phyloP scores from a whole-genome alignment of 1,139 yeast genomes.

The Zygotorulaspora mrakii region DNA sequence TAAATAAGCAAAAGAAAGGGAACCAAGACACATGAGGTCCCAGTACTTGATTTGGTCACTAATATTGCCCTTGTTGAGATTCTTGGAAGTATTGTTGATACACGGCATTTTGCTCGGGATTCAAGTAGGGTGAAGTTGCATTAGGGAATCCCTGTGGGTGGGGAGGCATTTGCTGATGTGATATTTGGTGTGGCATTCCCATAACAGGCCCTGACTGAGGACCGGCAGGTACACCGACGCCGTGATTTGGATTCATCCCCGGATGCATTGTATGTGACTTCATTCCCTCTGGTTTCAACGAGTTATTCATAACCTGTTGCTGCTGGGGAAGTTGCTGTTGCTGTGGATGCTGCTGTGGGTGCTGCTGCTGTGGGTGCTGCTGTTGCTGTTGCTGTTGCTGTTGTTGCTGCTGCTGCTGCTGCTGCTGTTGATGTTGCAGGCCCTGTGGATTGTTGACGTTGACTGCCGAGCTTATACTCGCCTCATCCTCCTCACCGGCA shows the following conservation, averaged over 20 bases:
- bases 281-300: constrained; percentile 14
- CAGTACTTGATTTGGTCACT: constrained; percentile 7
- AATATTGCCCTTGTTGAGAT: constrained; percentile 44
- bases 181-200: constrained; percentile 17
- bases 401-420: constrained; percentile 12
- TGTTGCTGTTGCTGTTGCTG: constrained; percentile 13
- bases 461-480: constrained; percentile 13
- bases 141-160: constrained; percentile 18
- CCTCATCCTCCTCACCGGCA: constrained; percentile 14
- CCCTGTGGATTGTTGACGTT: constrained; percentile 9
- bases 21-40: neutral
- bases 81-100: constrained; percentile 60
- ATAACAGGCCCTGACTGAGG: constrained; percentile 10
- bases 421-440: constrained; percentile 14
- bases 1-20: constrained; percentile 1
- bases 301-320: constrained; percentile 13
- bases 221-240: constrained; percentile 13
- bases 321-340: too few relatives aligned
- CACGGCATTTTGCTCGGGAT: constrained; percentile 50
- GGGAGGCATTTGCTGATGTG: constrained; percentile 24
- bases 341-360: too few relatives aligned
- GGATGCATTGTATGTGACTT: constrained; percentile 15
- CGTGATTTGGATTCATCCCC: constrained; percentile 11
- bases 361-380: constrained; percentile 15
- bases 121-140: constrained; percentile 45